These are phyloP conservation scores for Prunus armeniaca DNA, from an alignment of 306 rosid genomes.

Conservation along the genomic window DNA sequence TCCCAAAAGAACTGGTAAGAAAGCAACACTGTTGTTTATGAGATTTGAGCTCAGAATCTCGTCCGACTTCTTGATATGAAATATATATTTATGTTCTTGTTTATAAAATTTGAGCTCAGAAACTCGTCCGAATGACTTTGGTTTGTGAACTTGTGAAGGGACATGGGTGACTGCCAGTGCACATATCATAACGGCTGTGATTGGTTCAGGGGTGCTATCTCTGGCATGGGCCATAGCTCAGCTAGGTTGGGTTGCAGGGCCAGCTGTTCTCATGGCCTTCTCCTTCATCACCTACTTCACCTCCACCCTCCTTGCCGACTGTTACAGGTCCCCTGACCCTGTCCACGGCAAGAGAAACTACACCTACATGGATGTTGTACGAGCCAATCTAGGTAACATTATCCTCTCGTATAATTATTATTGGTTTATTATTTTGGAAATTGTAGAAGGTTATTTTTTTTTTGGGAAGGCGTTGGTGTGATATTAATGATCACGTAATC, in stretches of 20 bases:
- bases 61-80: neutral
- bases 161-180: slow-evolving; percentile 98
- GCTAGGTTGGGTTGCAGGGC: slow-evolving; percentile 93
- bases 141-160: slow-evolving; percentile 36
- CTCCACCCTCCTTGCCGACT: slow-evolving; percentile 84
- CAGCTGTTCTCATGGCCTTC: slow-evolving; percentile 74
- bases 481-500: neutral
- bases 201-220: slow-evolving; percentile 92
- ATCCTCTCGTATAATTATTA: neutral
- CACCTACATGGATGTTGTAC: slow-evolving; percentile 85
- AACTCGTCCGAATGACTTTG: neutral
- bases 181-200: slow-evolving; percentile 93
- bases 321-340: slow-evolving; percentile 82
- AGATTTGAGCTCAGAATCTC: neutral
- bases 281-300: slow-evolving; percentile 89
- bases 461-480: neutral
- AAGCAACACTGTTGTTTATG: neutral
- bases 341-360: slow-evolving; percentile 81
- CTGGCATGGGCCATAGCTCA: slow-evolving; percentile 95
- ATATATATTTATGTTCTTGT: neutral
- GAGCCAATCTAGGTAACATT: slow-evolving; percentile 56
- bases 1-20: slow-evolving; percentile 64
- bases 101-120: neutral
- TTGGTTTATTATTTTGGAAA: neutral
- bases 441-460: too few species aligned